Evolutionary conservation across 495 filamentous ascomycete species (phyloP).

Genomic region (Xylaria cubensis): DNA sequence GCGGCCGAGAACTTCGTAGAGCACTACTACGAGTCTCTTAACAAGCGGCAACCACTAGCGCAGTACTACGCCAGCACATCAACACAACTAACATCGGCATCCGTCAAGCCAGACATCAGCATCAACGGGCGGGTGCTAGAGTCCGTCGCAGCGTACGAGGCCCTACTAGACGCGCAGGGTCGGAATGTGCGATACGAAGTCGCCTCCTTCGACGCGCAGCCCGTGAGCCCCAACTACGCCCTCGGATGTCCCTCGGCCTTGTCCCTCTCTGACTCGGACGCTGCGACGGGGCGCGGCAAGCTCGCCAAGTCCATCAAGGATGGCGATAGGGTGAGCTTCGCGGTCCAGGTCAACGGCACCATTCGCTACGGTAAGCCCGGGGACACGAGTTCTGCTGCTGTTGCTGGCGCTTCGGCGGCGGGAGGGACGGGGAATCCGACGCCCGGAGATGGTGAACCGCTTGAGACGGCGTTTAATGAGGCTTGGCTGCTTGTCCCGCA

Average conservation of each 20-base stretch:
- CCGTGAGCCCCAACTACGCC: constrained; percentile 70
- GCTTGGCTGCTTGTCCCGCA: constrained; percentile 80
- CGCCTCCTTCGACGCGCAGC: constrained; percentile 72
- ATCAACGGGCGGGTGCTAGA: constrained; percentile 49
- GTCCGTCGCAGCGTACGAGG: constrained; percentile 46
- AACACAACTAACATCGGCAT: constrained; percentile 39
- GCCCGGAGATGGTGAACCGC: constrained; percentile 51
- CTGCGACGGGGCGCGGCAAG: constrained; percentile 1
- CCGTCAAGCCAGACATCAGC: constrained; percentile 51
- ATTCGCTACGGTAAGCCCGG: constrained; percentile 60
- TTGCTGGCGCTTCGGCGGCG: background rate
- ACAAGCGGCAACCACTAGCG: constrained; percentile 41
- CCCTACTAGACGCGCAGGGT: constrained; percentile 47
- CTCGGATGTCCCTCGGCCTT: constrained; percentile 44
- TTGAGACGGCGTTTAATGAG: constrained; percentile 73
- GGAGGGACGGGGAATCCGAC: constrained; percentile 33
- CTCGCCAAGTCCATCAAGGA: constrained; percentile 41
- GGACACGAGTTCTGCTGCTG: background rate
- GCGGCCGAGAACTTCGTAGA: constrained; percentile 50
- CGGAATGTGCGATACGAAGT: constrained; percentile 58
- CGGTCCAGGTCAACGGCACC: constrained; percentile 70
- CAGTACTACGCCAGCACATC: constrained; percentile 48
- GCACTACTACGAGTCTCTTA: constrained; percentile 50
- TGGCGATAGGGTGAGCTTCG: constrained; percentile 69
- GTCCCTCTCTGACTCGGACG: background rate